Percentiles rank a stretch among this genome's conserved stretches.
Conservation (phyloP, 768 basidiomycete species). For the Holtermanniella nyarrowii region DNA sequence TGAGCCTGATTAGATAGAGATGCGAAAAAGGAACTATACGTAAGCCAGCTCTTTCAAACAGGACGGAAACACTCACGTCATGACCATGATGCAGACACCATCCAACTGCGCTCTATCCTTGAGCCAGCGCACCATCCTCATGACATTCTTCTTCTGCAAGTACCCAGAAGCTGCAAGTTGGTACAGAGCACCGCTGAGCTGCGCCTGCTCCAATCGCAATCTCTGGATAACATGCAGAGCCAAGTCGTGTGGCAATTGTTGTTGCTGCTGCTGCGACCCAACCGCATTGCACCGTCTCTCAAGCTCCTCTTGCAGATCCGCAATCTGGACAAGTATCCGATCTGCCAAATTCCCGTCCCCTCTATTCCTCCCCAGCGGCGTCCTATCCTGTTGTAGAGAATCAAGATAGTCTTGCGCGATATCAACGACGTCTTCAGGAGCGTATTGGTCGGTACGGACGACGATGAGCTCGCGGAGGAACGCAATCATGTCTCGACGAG, state of each 20-base stretch:
- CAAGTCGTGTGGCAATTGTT: not conserved
- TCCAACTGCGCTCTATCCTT: constrained; percentile 24
- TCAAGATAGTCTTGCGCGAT: constrained; percentile 17
- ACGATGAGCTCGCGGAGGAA: not conserved
- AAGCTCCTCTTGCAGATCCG: constrained; percentile 13
- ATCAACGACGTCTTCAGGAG: constrained; percentile 24
- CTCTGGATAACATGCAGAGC: not conserved
- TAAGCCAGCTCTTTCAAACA: too few species aligned
- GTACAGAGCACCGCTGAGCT: constrained; percentile 18
- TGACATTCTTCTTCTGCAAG: constrained; percentile 26
- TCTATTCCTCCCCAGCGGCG: constrained; percentile 13
- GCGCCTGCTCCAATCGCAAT: constrained; percentile 22
- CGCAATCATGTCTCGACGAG: not conserved
- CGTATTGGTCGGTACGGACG: constrained; percentile 22
- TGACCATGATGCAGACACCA: constrained; percentile 13
- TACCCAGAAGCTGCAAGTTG: constrained; percentile 18
- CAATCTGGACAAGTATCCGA: constrained; percentile 25
- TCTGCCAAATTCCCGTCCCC: constrained; percentile 27
- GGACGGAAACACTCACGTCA: constrained; percentile 12
- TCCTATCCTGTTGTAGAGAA: constrained; percentile 10
- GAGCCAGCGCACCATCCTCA: constrained; percentile 30
- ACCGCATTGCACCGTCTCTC: constrained; percentile 1
- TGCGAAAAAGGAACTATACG: not conserved
- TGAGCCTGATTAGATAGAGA: not conserved
- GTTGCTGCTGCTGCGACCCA: not conserved